phyloP scores from a whole-genome alignment of 129 eudicot species.

The Kitagawia praeruptora region DNA sequence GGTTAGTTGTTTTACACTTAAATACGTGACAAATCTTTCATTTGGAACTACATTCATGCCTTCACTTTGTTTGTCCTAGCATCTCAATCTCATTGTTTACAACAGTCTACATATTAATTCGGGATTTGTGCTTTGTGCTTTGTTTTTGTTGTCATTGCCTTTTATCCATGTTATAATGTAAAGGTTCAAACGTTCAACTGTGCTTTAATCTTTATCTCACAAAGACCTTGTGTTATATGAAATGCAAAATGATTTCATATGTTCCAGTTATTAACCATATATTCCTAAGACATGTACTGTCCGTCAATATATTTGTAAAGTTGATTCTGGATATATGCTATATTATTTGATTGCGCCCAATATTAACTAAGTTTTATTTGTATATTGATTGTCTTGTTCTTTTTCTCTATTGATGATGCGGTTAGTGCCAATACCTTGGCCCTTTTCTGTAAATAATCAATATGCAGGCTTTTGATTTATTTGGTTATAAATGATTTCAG shows the following conservation, averaged over 20 bases:
- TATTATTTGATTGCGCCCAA: not conserved
- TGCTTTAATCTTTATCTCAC: not conserved
- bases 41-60: constrained; percentile 77
- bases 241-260: not conserved
- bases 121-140: not conserved
- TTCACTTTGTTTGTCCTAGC: constrained; percentile 17
- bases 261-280: not conserved
- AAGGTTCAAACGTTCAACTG: not conserved
- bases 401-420: constrained; percentile 51
- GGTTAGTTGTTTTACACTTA: not conserved
- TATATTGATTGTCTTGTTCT: constrained; percentile 1
- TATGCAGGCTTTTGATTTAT: not conserved
- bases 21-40: constrained; percentile 38
- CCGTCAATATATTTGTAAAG: not conserved
- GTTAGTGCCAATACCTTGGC: constrained; percentile 22
- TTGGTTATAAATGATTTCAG: not conserved
- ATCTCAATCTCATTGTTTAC: not conserved
- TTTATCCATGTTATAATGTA: not conserved
- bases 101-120: not conserved
- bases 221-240: not conserved
- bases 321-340: not conserved
- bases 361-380: not conserved
- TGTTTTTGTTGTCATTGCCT: not conserved
- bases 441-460: not conserved
- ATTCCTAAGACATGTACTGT: not conserved